phyloP scores from a whole-genome alignment of 306 rosid genomes.

The Cicer yamashitae region DNA sequence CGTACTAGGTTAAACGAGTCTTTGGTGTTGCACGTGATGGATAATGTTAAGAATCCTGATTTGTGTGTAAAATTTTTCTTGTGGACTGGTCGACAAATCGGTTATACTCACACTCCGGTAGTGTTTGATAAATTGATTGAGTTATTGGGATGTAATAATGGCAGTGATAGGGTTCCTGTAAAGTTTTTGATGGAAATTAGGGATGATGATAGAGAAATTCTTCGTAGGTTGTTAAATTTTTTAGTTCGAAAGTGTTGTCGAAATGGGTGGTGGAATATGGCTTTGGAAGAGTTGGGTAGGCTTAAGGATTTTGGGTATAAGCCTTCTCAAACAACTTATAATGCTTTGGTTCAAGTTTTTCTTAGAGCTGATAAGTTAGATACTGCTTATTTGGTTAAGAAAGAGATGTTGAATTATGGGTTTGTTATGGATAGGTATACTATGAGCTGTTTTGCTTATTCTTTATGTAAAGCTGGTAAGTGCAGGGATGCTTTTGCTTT shows the following conservation, averaged over 20 bases:
- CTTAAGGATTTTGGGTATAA: constrained; percentile 81
- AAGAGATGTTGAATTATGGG: constrained; percentile 74
- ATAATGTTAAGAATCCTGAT: constrained; percentile 48
- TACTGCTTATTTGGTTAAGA: constrained; percentile 71
- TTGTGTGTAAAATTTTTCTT: constrained; percentile 71
- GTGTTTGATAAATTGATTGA: constrained; percentile 68
- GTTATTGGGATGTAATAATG: constrained; percentile 43
- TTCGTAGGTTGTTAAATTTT: constrained; percentile 74
- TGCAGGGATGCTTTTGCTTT: constrained; percentile 65
- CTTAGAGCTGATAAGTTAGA: constrained; percentile 69
- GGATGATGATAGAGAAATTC: constrained; percentile 62
- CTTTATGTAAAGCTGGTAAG: constrained; percentile 71
- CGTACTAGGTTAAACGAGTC: constrained; percentile 57
- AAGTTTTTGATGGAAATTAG: constrained; percentile 57
- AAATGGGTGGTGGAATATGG: constrained; percentile 79
- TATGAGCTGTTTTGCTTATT: constrained; percentile 63
- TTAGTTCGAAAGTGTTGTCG: constrained; percentile 72
- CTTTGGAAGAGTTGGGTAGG: constrained; percentile 87
- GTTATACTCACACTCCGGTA: constrained; percentile 56
- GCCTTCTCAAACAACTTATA: constrained; percentile 66
- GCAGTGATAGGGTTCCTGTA: constrained; percentile 52
- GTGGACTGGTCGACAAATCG: constrained; percentile 84
- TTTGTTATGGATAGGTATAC: constrained; percentile 70
- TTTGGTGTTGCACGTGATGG: constrained; percentile 66
- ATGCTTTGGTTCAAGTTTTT: constrained; percentile 79